These are phyloP conservation scores for Inga oerstediana DNA, from an alignment of 306 rosid species.

Conservation along the genomic window DNA sequence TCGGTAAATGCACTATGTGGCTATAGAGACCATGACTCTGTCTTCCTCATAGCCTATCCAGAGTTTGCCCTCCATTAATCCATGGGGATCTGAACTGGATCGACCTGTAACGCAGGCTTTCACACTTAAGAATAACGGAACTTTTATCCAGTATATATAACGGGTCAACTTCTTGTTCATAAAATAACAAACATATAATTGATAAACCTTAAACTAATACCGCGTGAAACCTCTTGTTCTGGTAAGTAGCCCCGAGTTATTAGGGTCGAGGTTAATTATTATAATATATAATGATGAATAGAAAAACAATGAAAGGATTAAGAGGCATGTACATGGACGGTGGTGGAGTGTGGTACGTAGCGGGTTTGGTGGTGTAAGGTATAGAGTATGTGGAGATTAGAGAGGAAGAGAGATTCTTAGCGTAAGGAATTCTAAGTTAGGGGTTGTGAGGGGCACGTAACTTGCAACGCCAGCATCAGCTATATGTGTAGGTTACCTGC, in stretches of 20 bases:
- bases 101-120: neutral
- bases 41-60: neutral
- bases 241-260: neutral
- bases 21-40: neutral
- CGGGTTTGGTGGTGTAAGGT: constrained; percentile 52
- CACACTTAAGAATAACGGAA: neutral
- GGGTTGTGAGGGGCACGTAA: constrained; percentile 72
- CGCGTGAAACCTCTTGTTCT: neutral
- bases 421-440: constrained; percentile 51
- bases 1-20: constrained; percentile 16
- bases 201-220: neutral
- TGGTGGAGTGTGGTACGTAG: constrained; percentile 31
- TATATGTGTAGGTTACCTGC: constrained; percentile 1
- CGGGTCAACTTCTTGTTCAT: neutral
- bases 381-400: constrained; percentile 31
- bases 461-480: constrained; percentile 53
- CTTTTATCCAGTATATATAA: neutral
- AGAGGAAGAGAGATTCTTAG: constrained; percentile 59
- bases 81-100: neutral
- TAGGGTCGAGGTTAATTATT: neutral
- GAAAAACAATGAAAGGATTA: constrained; percentile 16
- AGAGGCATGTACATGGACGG: constrained; percentile 8
- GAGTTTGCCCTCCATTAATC: neutral
- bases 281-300: neutral
- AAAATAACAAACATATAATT: neutral